Evolutionary conservation across 2,329 filamentous ascomycete species (phyloP).

Genomic region (Diaporthe aspalathi): DNA sequence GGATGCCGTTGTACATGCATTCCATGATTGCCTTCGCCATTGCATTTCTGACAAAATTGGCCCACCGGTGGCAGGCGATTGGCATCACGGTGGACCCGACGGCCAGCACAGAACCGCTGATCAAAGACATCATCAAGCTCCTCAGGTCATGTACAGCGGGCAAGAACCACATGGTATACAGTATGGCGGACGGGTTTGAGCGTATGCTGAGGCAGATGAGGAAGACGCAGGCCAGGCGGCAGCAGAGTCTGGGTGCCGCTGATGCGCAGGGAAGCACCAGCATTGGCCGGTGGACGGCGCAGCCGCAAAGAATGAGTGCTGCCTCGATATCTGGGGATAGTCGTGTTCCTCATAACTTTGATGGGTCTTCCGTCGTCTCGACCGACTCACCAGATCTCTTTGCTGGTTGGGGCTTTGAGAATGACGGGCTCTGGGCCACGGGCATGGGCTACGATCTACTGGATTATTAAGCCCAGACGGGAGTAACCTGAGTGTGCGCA

Average conservation of each 20-base stretch:
- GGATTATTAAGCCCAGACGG: too few species aligned
- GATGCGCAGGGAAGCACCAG: background rate
- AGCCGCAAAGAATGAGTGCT: background rate
- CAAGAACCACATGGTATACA: slow-evolving; percentile 22
- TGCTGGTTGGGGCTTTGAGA: background rate
- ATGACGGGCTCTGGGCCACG: slow-evolving; percentile 15
- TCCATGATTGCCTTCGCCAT: slow-evolving; percentile 13
- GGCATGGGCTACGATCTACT: slow-evolving; percentile 18
- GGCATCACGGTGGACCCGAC: slow-evolving; percentile 5
- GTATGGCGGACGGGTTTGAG: slow-evolving; percentile 19
- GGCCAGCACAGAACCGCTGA: background rate
- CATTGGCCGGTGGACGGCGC: background rate
- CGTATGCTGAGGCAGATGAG: slow-evolving; percentile 7
- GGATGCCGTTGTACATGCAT: slow-evolving; percentile 9
- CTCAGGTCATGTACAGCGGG: slow-evolving; percentile 3
- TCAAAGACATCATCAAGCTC: background rate
- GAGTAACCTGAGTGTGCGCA: too few species aligned
- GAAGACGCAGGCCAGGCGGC: slow-evolving; percentile 1
- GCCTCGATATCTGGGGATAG: background rate
- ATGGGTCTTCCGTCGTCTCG: background rate
- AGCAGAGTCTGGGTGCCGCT: background rate
- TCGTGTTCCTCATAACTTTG: background rate
- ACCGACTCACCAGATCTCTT: slow-evolving; percentile 1
- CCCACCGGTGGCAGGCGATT: slow-evolving; percentile 5
- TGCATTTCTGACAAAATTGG: slow-evolving; percentile 1